phyloP scores from a whole-genome alignment of 2,329 filamentous ascomycete species.

The Trichoderma simmonsii region DNA sequence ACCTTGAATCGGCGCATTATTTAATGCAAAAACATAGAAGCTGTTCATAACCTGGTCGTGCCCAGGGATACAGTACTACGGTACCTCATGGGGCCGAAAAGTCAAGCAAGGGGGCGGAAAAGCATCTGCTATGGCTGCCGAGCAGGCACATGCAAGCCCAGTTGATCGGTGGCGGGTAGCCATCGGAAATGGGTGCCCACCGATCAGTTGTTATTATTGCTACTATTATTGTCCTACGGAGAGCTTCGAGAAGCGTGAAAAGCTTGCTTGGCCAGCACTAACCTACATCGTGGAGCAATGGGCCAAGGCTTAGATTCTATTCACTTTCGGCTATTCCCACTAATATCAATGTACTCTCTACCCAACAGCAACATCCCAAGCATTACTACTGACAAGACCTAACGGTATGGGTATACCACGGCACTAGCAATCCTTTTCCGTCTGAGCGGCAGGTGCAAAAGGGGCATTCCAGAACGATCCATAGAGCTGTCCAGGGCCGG shows the following conservation, averaged over 20 bases:
- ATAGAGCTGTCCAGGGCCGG: not conserved
- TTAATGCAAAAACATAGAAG: not conserved
- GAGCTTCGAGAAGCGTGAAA: not conserved
- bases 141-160: not conserved
- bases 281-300: not conserved
- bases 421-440: not conserved
- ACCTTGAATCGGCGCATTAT: not conserved
- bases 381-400: not conserved
- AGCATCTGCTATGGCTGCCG: not conserved
- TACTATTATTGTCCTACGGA: not conserved
- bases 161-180: not conserved
- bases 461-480: slow-evolving; percentile 14
- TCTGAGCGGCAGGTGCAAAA: not conserved
- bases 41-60: not conserved
- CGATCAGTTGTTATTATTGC: not conserved
- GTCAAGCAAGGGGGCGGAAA: not conserved
- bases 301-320: not conserved
- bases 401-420: not conserved
- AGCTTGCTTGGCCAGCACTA: not conserved
- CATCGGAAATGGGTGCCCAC: not conserved
- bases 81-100: not conserved
- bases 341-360: not conserved
- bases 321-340: slow-evolving; percentile 9
- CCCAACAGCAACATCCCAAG: not conserved
- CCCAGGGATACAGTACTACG: not conserved